Evolutionary conservation across 441 rosid genomes (phyloP).

Genomic region (Euphorbia schlechtendalii): DNA sequence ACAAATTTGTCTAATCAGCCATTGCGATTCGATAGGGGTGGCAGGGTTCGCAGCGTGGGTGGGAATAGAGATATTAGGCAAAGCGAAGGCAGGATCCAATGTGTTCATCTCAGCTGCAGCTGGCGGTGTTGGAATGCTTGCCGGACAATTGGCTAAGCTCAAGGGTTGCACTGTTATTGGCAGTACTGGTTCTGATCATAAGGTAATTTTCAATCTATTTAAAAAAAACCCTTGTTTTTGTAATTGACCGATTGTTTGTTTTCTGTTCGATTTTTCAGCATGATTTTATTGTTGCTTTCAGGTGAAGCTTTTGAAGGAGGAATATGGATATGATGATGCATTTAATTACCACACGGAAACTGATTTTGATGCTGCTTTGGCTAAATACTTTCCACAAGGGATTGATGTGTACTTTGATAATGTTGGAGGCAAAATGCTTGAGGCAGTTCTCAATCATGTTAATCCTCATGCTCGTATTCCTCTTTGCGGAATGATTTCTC

Average conservation of each 20-base stretch:
- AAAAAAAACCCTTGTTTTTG: background rate
- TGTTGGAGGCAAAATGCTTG: constrained; percentile 46
- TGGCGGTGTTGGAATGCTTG: constrained; percentile 44
- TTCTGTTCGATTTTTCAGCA: too few species aligned
- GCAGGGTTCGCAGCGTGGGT: constrained; percentile 49
- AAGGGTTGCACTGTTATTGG: constrained; percentile 43
- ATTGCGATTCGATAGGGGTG: constrained; percentile 17
- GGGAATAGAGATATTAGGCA: constrained; percentile 36
- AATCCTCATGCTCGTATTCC: constrained; percentile 31
- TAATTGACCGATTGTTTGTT: too few species aligned
- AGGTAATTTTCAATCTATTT: constrained; percentile 15
- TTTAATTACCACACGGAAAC: constrained; percentile 31
- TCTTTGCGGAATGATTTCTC: constrained; percentile 43
- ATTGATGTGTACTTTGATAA: constrained; percentile 44
- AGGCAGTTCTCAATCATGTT: constrained; percentile 42
- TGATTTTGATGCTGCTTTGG: constrained; percentile 34
- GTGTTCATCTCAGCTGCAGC: constrained; percentile 47
- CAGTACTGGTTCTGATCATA: constrained; percentile 45
- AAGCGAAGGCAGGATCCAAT: constrained; percentile 30
- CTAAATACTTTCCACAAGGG: constrained; percentile 40
- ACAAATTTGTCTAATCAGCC: too few species aligned
- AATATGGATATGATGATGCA: constrained; percentile 44
- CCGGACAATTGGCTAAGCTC: constrained; percentile 49
- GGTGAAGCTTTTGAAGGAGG: constrained; percentile 37
- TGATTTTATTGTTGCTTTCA: too few species aligned